Base-by-base conservation (phyloP, 345 rosid genomes). In the Eucalyptus grandis region DNA sequence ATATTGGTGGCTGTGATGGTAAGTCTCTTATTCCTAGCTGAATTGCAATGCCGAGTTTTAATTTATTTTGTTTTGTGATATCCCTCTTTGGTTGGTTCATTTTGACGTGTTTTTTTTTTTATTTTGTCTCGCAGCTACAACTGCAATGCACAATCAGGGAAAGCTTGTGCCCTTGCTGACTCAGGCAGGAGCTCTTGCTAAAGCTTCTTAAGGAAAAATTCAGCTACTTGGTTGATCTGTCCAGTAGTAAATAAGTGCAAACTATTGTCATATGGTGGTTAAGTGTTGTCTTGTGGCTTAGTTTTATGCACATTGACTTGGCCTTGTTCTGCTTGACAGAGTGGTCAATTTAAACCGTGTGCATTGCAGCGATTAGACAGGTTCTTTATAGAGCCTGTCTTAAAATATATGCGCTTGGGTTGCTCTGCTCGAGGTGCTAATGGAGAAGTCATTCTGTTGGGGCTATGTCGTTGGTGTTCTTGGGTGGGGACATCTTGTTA, bases 1-100 rank as follows among this genome's bases (percentile, higher is more conserved):
- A 96, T 93, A 95, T 97, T 7, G 98, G 99, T 67, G 98, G 98
- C 91, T 97, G 97, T 46, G 97, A 96, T 89, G 2, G 99, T 97
- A 93, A 34, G 92, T 24, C 89, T 85, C 5, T 6, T 49, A 85
- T 44, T 30, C 53, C 80, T 51, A 88, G 27, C 37, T 13, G 60
- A 22, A 89, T 44, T 31, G 50, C 44, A 46, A 31, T 21, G 34
- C 86, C 5, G 44, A 58, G 54, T 26, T 22, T 21, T 83, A 7
- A 13, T 1, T 9, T 9, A 65, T 37, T 19, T 34, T 47, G 24
- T 31, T 40, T 65, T 86, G 44, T 14, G n/a, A 53, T 51, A 43
- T 22, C 80, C 14, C 51, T 6, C 56, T 54, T 56, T 67, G 31
- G 22, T 40, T 30, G 65, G 34, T 34, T 15, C 22, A 51, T 62